Conservation (phyloP, 148 eudicot species). For the Rhododendron williamsianum region DNA sequence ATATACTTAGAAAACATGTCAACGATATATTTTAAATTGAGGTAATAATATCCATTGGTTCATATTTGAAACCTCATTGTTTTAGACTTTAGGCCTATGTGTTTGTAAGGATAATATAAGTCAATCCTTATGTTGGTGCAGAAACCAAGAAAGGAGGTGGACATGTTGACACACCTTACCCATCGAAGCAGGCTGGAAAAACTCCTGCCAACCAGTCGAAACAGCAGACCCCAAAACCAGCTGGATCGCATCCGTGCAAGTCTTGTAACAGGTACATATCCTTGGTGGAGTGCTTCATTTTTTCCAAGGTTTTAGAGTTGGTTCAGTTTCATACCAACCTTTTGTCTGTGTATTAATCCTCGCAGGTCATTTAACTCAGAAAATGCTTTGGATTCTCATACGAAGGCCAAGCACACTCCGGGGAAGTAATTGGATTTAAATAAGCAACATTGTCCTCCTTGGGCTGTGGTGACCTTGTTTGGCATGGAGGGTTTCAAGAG, state of each 20-base stretch:
- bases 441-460: background rate
- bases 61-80: background rate
- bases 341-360: background rate
- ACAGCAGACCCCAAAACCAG: slow-evolving; percentile 57
- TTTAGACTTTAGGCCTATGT: background rate
- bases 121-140: slow-evolving; percentile 13
- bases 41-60: background rate
- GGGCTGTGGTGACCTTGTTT: background rate
- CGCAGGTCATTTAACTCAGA: slow-evolving; percentile 65
- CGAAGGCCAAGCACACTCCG: slow-evolving; percentile 64
- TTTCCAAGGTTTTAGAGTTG: background rate
- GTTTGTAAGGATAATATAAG: background rate
- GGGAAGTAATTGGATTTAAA: slow-evolving; percentile 24
- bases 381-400: slow-evolving; percentile 55
- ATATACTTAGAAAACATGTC: background rate
- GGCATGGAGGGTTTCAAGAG: background rate
- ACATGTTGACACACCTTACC: slow-evolving; percentile 75
- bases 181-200: slow-evolving; percentile 64
- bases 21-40: background rate
- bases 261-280: slow-evolving; percentile 42
- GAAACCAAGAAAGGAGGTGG: slow-evolving; percentile 55
- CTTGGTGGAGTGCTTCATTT: background rate
- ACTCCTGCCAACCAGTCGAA: slow-evolving; percentile 52
- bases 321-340: background rate
- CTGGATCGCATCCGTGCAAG: slow-evolving; percentile 49